Evolutionary conservation across 148 eudicot genomes (phyloP), one percentile per base, ranked within the genome.

Genomic region (Camellia lanceoleosa): DNA sequence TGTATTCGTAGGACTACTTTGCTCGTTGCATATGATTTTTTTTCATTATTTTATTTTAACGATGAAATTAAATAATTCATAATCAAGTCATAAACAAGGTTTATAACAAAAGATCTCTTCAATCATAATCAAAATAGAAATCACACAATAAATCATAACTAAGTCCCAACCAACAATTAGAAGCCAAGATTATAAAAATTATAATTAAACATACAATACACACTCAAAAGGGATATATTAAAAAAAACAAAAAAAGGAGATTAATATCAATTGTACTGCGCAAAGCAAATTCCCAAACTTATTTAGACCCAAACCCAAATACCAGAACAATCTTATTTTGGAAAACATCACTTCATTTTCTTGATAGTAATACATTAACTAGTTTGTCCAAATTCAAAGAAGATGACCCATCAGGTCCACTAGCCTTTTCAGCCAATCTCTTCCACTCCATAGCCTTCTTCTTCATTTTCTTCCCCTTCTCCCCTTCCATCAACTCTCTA

Each of bases 391-490:
- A 56, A 79, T 79, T 79, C 63, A 38, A 3, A 58, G 67, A 79
- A 42, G 75, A 79, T n/a, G 81, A 79, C 7, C 81, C 81, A 58
- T 20, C 19, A 11, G 75, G 55, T 5, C 9, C 4, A 0, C 75
- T 19, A 10, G 81, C 75, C 75, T 79, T 55, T 44, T 56, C 56
- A 23, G 68, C 81, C 47, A 56, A 14, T 56, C 9, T 47, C 42
- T 79, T 79, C 75, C 81, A 79, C 65, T 79, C 54, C 51, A 56
- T 54, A 68, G 80, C 80, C 54, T 2, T 2, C 5, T 78, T 68
- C 61, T 68, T 78, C 80, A 67, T 68, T 68, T 68, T 42, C 74
- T 55, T 67, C 68, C 80, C 74, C 30, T 67, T 68, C 4, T 79
- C 75, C 23, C 81, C 81, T 1, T 59, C 81, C 66, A 69, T 56